A percentile compares a stretch with the other conserved stretches of the same genome.
These are phyloP conservation scores for Zymoseptoria tritici DNA, from an alignment of 2,329 filamentous ascomycete species.

Conservation along the genomic window DNA sequence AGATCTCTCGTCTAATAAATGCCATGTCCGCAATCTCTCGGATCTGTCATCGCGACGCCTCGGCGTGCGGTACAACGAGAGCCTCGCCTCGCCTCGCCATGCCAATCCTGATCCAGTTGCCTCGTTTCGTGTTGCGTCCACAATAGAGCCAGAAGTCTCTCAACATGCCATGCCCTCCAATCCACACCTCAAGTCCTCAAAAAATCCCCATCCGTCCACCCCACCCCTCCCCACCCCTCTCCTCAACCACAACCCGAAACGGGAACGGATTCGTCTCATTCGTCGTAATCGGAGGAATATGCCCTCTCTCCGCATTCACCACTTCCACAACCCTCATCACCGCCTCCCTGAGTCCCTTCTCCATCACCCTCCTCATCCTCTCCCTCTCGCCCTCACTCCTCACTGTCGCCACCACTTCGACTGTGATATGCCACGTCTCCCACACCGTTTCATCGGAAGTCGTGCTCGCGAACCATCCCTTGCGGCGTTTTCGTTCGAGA, in stretches of 20 bases:
- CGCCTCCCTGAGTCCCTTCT: constrained; percentile 77
- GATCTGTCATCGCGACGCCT: no score
- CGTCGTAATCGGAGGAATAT: constrained; percentile 94
- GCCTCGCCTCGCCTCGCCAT: no score
- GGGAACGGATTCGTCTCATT: constrained; percentile 89
- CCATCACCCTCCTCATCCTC: constrained; percentile 86
- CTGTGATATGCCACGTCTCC: constrained; percentile 91
- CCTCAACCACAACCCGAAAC: constrained; percentile 85
- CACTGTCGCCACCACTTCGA: constrained; percentile 76
- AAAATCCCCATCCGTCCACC: constrained; percentile 14
- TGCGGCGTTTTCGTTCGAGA: constrained; percentile 83
- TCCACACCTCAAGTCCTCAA: constrained; percentile 1
- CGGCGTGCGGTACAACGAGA: no score
- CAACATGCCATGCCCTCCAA: no score
- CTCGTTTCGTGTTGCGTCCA: no score
- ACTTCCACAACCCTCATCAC: constrained; percentile 84
- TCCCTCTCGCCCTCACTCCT: constrained; percentile 78
- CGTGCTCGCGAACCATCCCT: constrained; percentile 63
- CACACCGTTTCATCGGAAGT: constrained; percentile 92
- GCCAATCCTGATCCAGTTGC: no score
- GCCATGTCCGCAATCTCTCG: no score
- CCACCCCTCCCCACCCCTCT: constrained; percentile 42
- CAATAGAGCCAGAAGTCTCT: no score
- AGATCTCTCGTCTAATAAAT: no score
- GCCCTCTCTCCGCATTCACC: constrained; percentile 83